Base-by-base conservation (phyloP, 305 asterid genomes). In the Fraxinus platypoda region DNA sequence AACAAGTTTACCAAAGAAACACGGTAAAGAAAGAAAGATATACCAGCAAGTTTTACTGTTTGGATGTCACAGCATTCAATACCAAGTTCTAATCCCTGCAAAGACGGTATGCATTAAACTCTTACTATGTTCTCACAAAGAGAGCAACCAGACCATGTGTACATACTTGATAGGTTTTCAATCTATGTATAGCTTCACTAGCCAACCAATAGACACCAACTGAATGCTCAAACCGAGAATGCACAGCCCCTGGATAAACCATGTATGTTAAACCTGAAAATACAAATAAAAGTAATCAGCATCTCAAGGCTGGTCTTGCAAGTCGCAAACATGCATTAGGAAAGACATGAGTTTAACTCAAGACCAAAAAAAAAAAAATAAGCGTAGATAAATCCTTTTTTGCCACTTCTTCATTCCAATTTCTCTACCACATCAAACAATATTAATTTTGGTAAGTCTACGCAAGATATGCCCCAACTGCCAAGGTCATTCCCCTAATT, bases 191-290 rank as follows among this genome's bases (percentile, higher is more conserved):
- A 81, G 98, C 94, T 83, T 92, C 98, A 87, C 92, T 83, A 70
- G 97, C 97, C 87, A 93, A 93, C 94, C 97, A 91, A 87, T 90
- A 95, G 75, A 91, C 98, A 77, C 98, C 98, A 77, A 95, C 90
- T 8, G 98, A 95, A 84, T 95, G 98, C 92, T 95, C 98, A 82
- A 95, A 93, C 76, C 98, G 93, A 72, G 98, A 92, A 82, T 95
- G 98, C 74, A 95, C 96, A n/a, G 98, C 98, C 84, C 98, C 98
- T 70, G 98, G 98, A 88, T 91, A 95, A 38, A 95, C 98, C 93
- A 93, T 79, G 84, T 87, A 87, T 74, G 95, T 81, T 26, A 91
- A 82, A 75, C 98, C 98, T 95, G 84, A 25, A 84, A 28, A 82
- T 66, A 70, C 70, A 71, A 66, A 79, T 30, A 26, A 28, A 79